Percentiles rank a stretch among this genome's conserved stretches.
phyloP scores from a whole-genome alignment of 2,329 filamentous ascomycete species.

The Cladosporium sp. region DNA sequence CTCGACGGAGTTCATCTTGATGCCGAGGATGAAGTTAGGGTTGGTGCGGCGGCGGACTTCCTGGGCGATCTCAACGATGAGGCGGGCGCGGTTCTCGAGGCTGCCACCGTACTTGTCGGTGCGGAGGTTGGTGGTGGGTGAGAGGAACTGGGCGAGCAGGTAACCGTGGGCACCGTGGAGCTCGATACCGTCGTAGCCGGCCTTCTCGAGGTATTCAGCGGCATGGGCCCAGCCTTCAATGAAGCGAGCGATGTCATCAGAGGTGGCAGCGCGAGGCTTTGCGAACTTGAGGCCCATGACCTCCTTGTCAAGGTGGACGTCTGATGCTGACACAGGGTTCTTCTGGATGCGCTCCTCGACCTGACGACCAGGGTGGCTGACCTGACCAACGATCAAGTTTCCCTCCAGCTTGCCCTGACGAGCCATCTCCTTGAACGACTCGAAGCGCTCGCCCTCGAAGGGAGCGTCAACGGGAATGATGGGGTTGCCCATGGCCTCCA shows the following conservation, averaged over 20 bases:
- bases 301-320: slow-evolving; percentile 42
- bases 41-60: slow-evolving; percentile 36
- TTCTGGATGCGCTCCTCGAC: slow-evolving; percentile 42
- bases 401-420: slow-evolving; percentile 53
- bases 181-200: slow-evolving; percentile 53
- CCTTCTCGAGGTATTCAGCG: slow-evolving; percentile 58
- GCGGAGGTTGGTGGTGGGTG: slow-evolving; percentile 38
- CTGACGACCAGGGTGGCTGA: slow-evolving; percentile 62
- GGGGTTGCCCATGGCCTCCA: slow-evolving; percentile 54
- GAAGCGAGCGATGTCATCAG: slow-evolving; percentile 54
- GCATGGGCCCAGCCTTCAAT: slow-evolving; percentile 60
- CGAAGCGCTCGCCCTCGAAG: slow-evolving; percentile 55
- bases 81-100: slow-evolving; percentile 40
- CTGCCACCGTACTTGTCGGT: slow-evolving; percentile 43
- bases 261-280: slow-evolving; percentile 51
- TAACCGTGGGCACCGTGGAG: slow-evolving; percentile 45
- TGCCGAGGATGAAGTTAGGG: slow-evolving; percentile 44
- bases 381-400: slow-evolving; percentile 55
- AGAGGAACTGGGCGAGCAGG: slow-evolving; percentile 44
- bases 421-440: slow-evolving; percentile 56
- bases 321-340: slow-evolving; percentile 50
- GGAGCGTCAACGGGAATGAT: slow-evolving; percentile 54
- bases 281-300: slow-evolving; percentile 49
- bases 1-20: slow-evolving; percentile 58
- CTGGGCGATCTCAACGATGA: slow-evolving; percentile 38